Percentiles rank a stretch among this genome's conserved stretches.
Conservation (phyloP, 805 yeast species). For the Komagataella pastoris region DNA sequence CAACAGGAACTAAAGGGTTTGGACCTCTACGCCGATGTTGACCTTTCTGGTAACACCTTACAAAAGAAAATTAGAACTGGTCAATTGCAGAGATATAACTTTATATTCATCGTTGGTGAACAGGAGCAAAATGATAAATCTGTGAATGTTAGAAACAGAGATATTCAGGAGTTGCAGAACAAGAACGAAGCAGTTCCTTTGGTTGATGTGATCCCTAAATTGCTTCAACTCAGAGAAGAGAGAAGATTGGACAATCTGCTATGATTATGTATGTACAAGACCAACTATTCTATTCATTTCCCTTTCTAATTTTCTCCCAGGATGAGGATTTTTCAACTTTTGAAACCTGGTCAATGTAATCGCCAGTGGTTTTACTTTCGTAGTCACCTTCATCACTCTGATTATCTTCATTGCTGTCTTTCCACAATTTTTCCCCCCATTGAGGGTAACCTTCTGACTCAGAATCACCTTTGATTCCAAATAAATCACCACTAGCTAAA, state of each 20-base stretch:
- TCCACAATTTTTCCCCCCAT: not conserved
- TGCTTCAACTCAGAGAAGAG: constrained; percentile 53
- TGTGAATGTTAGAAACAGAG: constrained; percentile 96
- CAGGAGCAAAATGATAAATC: constrained; percentile 69
- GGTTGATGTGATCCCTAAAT: constrained; percentile 57
- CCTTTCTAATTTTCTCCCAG: not conserved
- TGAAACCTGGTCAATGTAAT: not conserved
- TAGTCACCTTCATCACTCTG: not conserved
- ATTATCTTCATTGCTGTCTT: not conserved
- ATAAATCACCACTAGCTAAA: not conserved
- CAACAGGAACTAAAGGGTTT: constrained; percentile 53
- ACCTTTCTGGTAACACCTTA: constrained; percentile 87
- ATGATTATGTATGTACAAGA: constrained; percentile 1
- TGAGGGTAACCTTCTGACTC: not conserved
- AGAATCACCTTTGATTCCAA: not conserved
- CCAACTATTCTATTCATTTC: not conserved
- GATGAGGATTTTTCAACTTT: not conserved
- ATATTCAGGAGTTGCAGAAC: constrained; percentile 82
- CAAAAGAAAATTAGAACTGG: constrained; percentile 98
- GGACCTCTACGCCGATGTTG: constrained; percentile 88
- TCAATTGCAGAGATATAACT: constrained; percentile 88
- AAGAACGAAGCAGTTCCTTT: constrained; percentile 76
- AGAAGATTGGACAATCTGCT: constrained; percentile 62
- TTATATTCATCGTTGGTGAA: constrained; percentile 94
- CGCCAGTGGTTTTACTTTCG: not conserved